Evolutionary conservation across 352 stramenopile species (phyloP).

Genomic region (Saprolegnia diclina): DNA sequence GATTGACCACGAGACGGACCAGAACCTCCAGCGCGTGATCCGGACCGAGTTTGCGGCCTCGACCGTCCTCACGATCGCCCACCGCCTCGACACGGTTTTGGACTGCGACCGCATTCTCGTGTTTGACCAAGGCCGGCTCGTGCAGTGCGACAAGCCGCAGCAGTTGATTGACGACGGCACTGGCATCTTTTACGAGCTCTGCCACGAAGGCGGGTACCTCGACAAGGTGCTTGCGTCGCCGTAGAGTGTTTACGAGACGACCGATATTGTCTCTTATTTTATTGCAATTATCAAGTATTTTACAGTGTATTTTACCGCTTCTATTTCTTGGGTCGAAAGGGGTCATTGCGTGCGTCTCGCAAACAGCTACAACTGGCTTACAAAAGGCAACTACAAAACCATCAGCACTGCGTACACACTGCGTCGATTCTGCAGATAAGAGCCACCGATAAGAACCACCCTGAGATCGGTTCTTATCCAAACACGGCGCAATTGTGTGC

Average conservation of each 20-base stretch:
- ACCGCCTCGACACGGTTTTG: constrained; percentile 91
- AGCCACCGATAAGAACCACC: too few relatives aligned
- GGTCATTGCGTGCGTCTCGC: too few relatives aligned
- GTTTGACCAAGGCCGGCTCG: constrained; percentile 82
- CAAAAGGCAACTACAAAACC: too few relatives aligned
- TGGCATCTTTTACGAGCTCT: constrained; percentile 40
- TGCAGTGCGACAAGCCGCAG: constrained; percentile 79
- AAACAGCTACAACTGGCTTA: too few relatives aligned
- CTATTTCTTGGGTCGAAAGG: not conserved
- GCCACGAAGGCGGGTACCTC: constrained; percentile 39
- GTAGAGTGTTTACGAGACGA: too few relatives aligned
- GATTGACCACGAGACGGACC: constrained; percentile 51
- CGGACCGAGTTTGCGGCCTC: constrained; percentile 81
- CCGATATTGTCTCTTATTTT: too few relatives aligned
- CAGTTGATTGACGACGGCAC: constrained; percentile 44
- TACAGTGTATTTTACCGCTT: not conserved
- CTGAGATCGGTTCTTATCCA: too few relatives aligned
- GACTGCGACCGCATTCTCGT: constrained; percentile 84
- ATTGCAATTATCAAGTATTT: not conserved
- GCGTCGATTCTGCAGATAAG: too few relatives aligned
- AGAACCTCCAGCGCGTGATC: constrained; percentile 40
- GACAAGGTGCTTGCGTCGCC: constrained; percentile 11
- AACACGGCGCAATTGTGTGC: too few relatives aligned
- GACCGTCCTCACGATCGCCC: constrained; percentile 93
- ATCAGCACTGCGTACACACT: too few relatives aligned